These are phyloP conservation scores for Adansonia grandidieri DNA, from an alignment of 441 rosid species.

Conservation along the genomic window DNA sequence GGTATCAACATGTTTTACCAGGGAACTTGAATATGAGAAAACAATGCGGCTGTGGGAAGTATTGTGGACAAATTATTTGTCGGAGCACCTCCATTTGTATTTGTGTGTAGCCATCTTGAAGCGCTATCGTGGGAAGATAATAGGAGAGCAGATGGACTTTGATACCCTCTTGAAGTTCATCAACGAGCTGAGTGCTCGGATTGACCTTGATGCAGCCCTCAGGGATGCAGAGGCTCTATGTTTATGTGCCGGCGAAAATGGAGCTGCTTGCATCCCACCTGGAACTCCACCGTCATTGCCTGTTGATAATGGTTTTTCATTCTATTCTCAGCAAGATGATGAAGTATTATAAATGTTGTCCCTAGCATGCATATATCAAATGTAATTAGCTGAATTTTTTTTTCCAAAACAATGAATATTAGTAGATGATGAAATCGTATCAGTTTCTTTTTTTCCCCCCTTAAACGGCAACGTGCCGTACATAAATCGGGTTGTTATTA, in stretches of 20 bases:
- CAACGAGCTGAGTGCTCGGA: conserved; percentile 84
- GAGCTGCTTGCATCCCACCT: conserved; percentile 88
- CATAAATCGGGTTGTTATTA: neutral
- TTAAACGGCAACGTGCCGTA: neutral
- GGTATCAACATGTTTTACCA: conserved; percentile 36
- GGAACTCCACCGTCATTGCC: conserved; percentile 96
- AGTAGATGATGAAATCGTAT: conserved; percentile 15
- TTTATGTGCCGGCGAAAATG: conserved; percentile 91
- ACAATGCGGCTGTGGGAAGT: conserved; percentile 96
- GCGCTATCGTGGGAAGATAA: conserved; percentile 82
- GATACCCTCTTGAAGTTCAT: conserved; percentile 95
- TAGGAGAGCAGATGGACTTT: conserved; percentile 94
- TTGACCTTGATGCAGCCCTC: conserved; percentile 69
- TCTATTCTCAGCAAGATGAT: conserved; percentile 70
- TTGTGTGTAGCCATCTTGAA: conserved; percentile 90
- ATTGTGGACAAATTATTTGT: conserved; percentile 81
- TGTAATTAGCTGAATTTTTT: conserved; percentile 26
- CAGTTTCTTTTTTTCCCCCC: neutral
- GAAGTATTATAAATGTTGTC: conserved; percentile 60
- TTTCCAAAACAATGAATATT: neutral
- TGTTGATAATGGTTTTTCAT: conserved; percentile 50
- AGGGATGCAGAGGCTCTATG: conserved; percentile 97
- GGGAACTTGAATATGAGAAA: conserved; percentile 86
- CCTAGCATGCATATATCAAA: neutral
- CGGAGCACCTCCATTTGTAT: conserved; percentile 91